Percentiles rank a stretch among this genome's conserved stretches.
Evolutionary conservation across 768 basidiomycete species (phyloP).

Genomic region (Boletus sp.): DNA sequence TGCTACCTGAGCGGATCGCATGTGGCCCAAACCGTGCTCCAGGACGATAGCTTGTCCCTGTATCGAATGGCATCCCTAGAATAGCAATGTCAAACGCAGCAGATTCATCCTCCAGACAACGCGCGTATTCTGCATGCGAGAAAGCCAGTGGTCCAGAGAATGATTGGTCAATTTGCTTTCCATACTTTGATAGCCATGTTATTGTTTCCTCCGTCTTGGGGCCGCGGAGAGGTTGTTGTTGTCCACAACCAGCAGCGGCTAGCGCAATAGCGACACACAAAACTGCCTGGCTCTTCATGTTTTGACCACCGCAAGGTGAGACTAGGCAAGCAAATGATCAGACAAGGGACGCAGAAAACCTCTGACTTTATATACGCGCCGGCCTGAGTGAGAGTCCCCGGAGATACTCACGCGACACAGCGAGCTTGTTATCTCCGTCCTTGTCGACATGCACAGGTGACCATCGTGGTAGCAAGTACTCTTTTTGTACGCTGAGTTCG

Average conservation of each 20-base stretch:
- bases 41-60: conserved; percentile 48
- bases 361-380: not conserved
- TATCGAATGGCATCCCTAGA: conserved; percentile 80
- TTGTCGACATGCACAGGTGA: not conserved
- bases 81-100: conserved; percentile 57
- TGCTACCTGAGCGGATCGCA: conserved; percentile 77
- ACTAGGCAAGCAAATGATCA: not conserved
- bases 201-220: conserved; percentile 16
- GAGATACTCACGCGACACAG: not conserved
- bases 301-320: not conserved
- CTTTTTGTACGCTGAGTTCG: not conserved
- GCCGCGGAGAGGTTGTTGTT: conserved; percentile 15
- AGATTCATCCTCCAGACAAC: conserved; percentile 23
- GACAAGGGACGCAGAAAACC: not conserved
- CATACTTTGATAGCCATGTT: conserved; percentile 72
- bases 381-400: not conserved
- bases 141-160: conserved; percentile 84
- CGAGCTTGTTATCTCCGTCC: not conserved
- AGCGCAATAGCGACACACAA: conserved; percentile 1
- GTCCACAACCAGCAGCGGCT: not conserved
- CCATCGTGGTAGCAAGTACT: not conserved
- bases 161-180: conserved; percentile 63
- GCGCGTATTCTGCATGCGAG: conserved; percentile 69
- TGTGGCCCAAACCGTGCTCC: conserved; percentile 88
- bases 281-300: conserved; percentile 9